Percentiles rank a stretch among this genome's conserved stretches.
These are phyloP conservation scores for Lotus japonicus DNA, from an alignment of 306 rosid species.

Conservation along the genomic window DNA sequence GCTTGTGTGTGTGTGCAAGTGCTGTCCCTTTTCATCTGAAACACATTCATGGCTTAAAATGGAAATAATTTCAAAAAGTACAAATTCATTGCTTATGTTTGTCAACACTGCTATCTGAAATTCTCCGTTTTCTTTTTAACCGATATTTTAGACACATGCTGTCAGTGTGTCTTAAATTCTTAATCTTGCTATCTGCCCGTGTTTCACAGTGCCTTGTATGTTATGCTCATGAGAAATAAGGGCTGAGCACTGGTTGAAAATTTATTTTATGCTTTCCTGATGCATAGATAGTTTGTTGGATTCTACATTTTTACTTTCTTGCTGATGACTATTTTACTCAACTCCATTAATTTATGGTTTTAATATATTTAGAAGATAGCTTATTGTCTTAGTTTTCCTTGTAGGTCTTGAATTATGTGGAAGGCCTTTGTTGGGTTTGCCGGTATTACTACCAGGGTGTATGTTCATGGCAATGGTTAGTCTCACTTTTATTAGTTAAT, in stretches of 20 bases:
- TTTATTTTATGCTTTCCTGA: not conserved
- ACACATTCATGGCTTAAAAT: not conserved
- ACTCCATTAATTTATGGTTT: not conserved
- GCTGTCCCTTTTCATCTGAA: not conserved
- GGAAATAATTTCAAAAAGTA: not conserved
- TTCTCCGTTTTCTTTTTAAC: not conserved
- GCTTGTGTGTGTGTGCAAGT: not conserved
- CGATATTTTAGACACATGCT: not conserved
- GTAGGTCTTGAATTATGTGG: conserved; percentile 85
- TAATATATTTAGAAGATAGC: conserved; percentile 14
- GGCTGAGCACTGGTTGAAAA: not conserved
- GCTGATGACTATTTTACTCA: not conserved
- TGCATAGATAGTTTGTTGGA: not conserved
- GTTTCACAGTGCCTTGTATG: conserved; percentile 1
- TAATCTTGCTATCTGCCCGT: not conserved
- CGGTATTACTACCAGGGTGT: conserved; percentile 97
- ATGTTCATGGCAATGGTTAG: conserved; percentile 96
- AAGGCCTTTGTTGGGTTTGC: conserved; percentile 98
- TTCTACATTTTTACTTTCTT: conserved; percentile 11
- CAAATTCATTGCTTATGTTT: not conserved
- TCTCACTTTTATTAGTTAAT: conserved; percentile 3
- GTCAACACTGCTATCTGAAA: not conserved
- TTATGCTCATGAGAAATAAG: conserved; percentile 10
- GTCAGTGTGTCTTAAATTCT: not conserved
- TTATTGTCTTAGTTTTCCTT: conserved; percentile 24